A percentile compares a stretch with the other conserved stretches of the same genome.
Conservation (phyloP, 768 basidiomycete genomes). For the Serendipita vermifera region DNA sequence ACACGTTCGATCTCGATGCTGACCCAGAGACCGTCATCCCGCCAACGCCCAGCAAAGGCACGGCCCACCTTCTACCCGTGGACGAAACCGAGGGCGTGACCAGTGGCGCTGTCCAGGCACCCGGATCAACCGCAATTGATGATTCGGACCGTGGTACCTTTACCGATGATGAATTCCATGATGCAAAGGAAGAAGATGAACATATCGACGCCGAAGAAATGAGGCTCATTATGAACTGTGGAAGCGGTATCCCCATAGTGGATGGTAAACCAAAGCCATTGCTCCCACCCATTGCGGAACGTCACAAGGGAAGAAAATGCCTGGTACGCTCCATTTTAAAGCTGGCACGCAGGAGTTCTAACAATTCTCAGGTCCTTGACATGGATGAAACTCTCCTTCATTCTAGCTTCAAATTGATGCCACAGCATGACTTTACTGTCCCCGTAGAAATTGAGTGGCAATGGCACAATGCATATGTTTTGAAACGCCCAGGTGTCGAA, state of each 20-base stretch:
- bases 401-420: slow-evolving; percentile 70
- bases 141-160: slow-evolving; percentile 55
- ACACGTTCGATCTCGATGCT: slow-evolving; percentile 12
- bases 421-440: slow-evolving; percentile 69
- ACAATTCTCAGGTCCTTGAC: slow-evolving; percentile 55
- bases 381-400: slow-evolving; percentile 95
- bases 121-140: slow-evolving; percentile 51
- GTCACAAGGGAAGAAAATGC: slow-evolving; percentile 83
- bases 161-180: slow-evolving; percentile 53
- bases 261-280: slow-evolving; percentile 80
- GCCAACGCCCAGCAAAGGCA: slow-evolving; percentile 15
- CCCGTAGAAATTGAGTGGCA: slow-evolving; percentile 98
- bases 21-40: slow-evolving; percentile 16
- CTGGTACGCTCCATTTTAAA: slow-evolving; percentile 38
- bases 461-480: slow-evolving; percentile 97
- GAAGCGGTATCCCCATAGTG: slow-evolving; percentile 92
- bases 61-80: slow-evolving; percentile 34
- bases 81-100: slow-evolving; percentile 80
- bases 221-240: slow-evolving; percentile 75
- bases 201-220: slow-evolving; percentile 76
- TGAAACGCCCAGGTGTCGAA: slow-evolving; percentile 97
- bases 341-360: too few species aligned
- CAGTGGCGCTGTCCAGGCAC: slow-evolving; percentile 84
- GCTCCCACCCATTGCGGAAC: slow-evolving; percentile 68
- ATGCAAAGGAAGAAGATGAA: slow-evolving; percentile 26